phyloP scores from a whole-genome alignment of 345 rosid species.

The Murraya paniculata region DNA sequence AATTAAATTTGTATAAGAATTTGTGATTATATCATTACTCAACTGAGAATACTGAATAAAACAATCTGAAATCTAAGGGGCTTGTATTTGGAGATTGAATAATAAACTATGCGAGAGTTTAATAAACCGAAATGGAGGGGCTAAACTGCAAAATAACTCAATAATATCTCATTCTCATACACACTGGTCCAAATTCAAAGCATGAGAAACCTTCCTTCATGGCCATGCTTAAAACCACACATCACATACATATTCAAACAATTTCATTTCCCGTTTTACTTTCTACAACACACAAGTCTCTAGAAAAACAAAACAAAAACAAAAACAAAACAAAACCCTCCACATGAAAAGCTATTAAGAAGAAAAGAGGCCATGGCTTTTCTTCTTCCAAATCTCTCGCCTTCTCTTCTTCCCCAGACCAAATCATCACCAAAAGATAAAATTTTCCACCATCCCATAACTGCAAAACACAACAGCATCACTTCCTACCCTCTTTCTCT shows the following conservation, averaged over 20 bases:
- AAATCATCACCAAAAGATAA: constrained; percentile 44
- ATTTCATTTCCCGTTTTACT: not conserved
- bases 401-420: constrained; percentile 47
- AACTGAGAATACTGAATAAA: not conserved
- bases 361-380: constrained; percentile 51
- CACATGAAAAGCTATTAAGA: constrained; percentile 28
- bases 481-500: constrained; percentile 19
- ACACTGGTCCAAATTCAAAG: not conserved
- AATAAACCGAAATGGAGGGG: not conserved
- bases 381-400: constrained; percentile 71
- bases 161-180: not conserved
- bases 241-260: constrained; percentile 29
- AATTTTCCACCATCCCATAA: constrained; percentile 13
- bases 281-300: constrained; percentile 15
- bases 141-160: not conserved
- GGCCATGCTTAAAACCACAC: constrained; percentile 58
- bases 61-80: not conserved
- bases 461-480: constrained; percentile 7
- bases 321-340: not conserved
- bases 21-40: no score
- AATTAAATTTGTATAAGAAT: no score
- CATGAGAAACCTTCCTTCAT: constrained; percentile 2
- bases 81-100: no score
- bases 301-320: not conserved
- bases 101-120: not conserved